Base-by-base conservation (phyloP, 1,284 basidiomycete species). In the Waitea zeae region DNA sequence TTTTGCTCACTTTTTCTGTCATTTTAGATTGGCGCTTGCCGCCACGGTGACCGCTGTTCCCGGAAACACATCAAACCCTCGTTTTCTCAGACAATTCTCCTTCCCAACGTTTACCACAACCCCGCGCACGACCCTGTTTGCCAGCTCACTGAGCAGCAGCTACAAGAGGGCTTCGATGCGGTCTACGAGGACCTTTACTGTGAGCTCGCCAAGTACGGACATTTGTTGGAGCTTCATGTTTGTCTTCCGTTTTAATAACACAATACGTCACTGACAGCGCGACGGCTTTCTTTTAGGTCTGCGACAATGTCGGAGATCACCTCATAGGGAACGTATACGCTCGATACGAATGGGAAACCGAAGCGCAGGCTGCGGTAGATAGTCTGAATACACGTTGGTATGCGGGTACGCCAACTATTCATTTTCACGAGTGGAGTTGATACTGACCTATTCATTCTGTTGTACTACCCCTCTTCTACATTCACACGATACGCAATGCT, bases 21-120 rank as follows among this genome's bases (percentile, higher is more conserved):
- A n/a, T n/a, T n/a, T n/a, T 9, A 92, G 78, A 95, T 95, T 59
- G 89, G 89, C 38, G 89, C 89, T 37, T 95, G 89, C 57, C 71
- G 89, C 24, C 89, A 95, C 54, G 89, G 89, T n/a, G 90, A 95
- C 47, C 72, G 90, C 39, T 95, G 89, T 52, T 95, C 87, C 3
- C 70, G 95, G 48, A 97, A 98, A 56, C 95, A 99, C 59, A 97
- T 96, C 54, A 80, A 84, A 48, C 95, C 95, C 1, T 82, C 88
- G 2, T 97, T 93, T 58, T 96, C 90, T 2, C 92, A 96, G 49
- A 98, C 95, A 2, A 90, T 99, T 29, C 68, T 98, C 15, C 70
- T 98, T 13, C 88, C 90, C n/a, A 99, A 99, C 50, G 90, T 98
- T 34, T 99, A 97, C 57, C 90, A 97, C 55, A 99, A 98, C 56